Conservation (phyloP, 495 filamentous ascomycete genomes). For the Penicillium mononematosum region DNA sequence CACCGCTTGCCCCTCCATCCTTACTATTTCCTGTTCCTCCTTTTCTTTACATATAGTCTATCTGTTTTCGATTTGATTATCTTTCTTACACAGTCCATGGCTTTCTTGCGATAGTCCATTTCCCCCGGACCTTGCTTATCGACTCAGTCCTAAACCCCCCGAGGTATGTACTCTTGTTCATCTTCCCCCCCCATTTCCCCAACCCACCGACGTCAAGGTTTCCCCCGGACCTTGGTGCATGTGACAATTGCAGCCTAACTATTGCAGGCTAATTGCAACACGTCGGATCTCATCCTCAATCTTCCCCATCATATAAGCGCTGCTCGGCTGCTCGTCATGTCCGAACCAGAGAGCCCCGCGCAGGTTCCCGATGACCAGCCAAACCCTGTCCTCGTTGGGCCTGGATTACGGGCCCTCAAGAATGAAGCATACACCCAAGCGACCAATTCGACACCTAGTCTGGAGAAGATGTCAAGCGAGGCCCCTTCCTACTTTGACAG, state of each 20-base stretch:
- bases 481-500: conserved; percentile 33
- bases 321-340: conserved; percentile 27
- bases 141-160: conserved; percentile 21
- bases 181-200: conserved; percentile 3
- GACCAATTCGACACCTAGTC: conserved; percentile 27
- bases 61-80: neutral
- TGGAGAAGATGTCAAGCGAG: conserved; percentile 23
- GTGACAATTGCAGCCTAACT: conserved; percentile 24
- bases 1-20: conserved; percentile 32
- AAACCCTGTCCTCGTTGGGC: conserved; percentile 37
- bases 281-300: conserved; percentile 6
- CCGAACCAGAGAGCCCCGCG: conserved; percentile 33
- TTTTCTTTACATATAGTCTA: neutral
- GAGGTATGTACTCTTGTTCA: conserved; percentile 21
- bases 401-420: conserved; percentile 35
- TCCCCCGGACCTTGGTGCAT: conserved; percentile 7
- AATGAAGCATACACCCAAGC: conserved; percentile 33
- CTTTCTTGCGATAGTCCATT: conserved; percentile 13
- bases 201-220: conserved; percentile 13
- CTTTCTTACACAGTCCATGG: conserved; percentile 22
- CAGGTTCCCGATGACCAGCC: conserved; percentile 35
- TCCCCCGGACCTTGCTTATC: conserved; percentile 13
- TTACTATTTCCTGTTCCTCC: conserved; percentile 2
- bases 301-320: conserved; percentile 5
- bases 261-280: conserved; percentile 14